phyloP scores from a whole-genome alignment of 805 yeast genomes.

The Millerozyma acaciae region DNA sequence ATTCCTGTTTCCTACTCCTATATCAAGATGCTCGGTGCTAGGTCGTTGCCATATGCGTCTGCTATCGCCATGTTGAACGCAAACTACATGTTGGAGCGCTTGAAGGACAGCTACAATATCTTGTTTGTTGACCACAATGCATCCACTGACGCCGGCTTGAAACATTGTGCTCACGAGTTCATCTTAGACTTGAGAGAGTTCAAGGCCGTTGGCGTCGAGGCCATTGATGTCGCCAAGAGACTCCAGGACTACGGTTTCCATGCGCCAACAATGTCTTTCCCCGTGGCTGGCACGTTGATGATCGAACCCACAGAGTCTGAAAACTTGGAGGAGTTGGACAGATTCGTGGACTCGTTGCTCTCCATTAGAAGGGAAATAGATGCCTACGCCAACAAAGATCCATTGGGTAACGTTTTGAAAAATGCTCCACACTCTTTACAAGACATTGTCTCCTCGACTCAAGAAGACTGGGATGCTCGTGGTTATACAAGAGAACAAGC shows the following conservation, averaged over 20 bases:
- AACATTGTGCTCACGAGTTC: conserved; percentile 95
- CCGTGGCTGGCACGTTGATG: conserved; percentile 96
- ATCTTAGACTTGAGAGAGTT: conserved; percentile 86
- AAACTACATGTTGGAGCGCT: conserved; percentile 85
- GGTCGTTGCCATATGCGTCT: conserved; percentile 81
- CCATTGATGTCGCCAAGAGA: conserved; percentile 94
- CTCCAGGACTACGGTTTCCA: conserved; percentile 98
- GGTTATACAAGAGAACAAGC: conserved; percentile 93
- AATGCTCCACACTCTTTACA: conserved; percentile 90
- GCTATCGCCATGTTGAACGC: conserved; percentile 91
- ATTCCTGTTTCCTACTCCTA: conserved; percentile 92
- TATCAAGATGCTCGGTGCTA: conserved; percentile 88
- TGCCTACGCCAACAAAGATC: conserved; percentile 61
- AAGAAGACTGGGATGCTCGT: conserved; percentile 72
- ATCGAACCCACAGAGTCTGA: conserved; percentile 98
- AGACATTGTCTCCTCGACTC: conserved; percentile 61
- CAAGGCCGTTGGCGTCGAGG: conserved; percentile 79
- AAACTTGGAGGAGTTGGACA: conserved; percentile 78
- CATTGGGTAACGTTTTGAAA: conserved; percentile 67
- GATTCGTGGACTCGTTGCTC: conserved; percentile 85
- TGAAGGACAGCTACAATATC: conserved; percentile 67
- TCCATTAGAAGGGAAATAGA: conserved; percentile 79
- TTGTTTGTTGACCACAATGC: conserved; percentile 59
- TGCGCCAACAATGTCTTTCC: conserved; percentile 98
- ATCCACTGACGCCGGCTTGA: conserved; percentile 43